Evolutionary conservation across 2,329 filamentous ascomycete species (phyloP).

Genomic region (Nemania diffusa): DNA sequence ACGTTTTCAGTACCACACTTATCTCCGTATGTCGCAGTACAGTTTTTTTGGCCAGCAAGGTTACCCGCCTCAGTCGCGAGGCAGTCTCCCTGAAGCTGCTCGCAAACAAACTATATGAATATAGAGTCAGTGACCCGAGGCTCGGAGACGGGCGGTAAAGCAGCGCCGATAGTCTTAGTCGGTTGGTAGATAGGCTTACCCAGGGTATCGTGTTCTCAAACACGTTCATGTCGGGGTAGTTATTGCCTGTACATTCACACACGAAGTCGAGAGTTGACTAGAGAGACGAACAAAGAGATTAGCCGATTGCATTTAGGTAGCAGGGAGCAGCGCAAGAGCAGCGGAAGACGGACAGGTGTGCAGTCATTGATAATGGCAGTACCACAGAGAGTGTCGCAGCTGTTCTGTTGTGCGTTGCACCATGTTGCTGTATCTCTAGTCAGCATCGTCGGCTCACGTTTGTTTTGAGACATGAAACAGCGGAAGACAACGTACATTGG

Average conservation of each 20-base stretch:
- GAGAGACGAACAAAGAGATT: constrained; percentile 7
- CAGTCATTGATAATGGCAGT: constrained; percentile 57
- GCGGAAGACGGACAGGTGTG: constrained; percentile 54
- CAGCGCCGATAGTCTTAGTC: too few relatives aligned
- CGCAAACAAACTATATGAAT: constrained; percentile 60
- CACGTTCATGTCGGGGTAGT: constrained; percentile 62
- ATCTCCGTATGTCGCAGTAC: constrained; percentile 58
- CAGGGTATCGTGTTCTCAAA: constrained; percentile 62
- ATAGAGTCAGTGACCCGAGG: constrained; percentile 35
- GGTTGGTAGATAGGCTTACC: constrained; percentile 38
- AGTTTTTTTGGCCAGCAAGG: constrained; percentile 57
- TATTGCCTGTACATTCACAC: constrained; percentile 63
- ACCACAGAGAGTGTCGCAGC: constrained; percentile 61
- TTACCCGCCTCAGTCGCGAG: constrained; percentile 56
- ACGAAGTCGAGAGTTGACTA: constrained; percentile 55
- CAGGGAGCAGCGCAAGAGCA: too few relatives aligned
- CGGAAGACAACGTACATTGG: constrained; percentile 53
- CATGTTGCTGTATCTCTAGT: constrained; percentile 53
- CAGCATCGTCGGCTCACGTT: constrained; percentile 29
- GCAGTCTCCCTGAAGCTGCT: constrained; percentile 60
- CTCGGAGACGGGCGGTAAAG: not conserved
- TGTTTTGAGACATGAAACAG: constrained; percentile 6
- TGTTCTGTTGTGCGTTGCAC: constrained; percentile 63
- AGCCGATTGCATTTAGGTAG: constrained; percentile 5
- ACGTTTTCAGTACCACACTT: constrained; percentile 60